Percentiles rank a stretch among this genome's conserved stretches.
Evolutionary conservation across 2,329 filamentous ascomycete genomes (phyloP).

Genomic region (Sporothrix inflata): DNA sequence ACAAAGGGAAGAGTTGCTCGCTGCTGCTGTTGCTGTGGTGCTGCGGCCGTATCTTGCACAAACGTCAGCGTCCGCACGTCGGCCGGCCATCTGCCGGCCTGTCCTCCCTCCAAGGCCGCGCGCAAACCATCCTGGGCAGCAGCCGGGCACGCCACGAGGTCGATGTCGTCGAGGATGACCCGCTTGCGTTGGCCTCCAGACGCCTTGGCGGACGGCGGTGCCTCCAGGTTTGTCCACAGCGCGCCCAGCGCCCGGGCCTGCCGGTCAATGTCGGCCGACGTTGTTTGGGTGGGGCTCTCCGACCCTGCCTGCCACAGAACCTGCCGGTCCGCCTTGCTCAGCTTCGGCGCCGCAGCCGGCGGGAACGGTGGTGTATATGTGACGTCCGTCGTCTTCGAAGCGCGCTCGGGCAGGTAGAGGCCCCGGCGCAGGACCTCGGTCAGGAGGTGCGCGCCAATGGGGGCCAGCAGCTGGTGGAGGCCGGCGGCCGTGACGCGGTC

Average conservation of each 20-base stretch:
- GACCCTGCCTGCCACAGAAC: slow-evolving; percentile 56
- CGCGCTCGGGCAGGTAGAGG: slow-evolving; percentile 59
- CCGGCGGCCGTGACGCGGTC: slow-evolving; percentile 48
- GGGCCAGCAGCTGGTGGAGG: slow-evolving; percentile 59
- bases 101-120: background rate
- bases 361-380: slow-evolving; percentile 37
- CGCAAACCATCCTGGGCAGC: slow-evolving; percentile 22
- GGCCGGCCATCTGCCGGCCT: background rate
- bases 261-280: slow-evolving; percentile 56
- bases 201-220: background rate
- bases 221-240: slow-evolving; percentile 60
- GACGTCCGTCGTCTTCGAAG: slow-evolving; percentile 44
- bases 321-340: slow-evolving; percentile 65
- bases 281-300: slow-evolving; percentile 46
- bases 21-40: background rate
- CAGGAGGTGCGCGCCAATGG: slow-evolving; percentile 71
- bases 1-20: slow-evolving; percentile 29
- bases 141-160: slow-evolving; percentile 34
- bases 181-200: slow-evolving; percentile 37
- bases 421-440: slow-evolving; percentile 64
- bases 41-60: background rate
- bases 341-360: slow-evolving; percentile 68
- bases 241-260: slow-evolving; percentile 64
- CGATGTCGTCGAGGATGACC: slow-evolving; percentile 46
- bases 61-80: slow-evolving; percentile 30